phyloP scores from a whole-genome alignment of 2,329 filamentous ascomycete genomes.

The Calonectria hongkongensis region DNA sequence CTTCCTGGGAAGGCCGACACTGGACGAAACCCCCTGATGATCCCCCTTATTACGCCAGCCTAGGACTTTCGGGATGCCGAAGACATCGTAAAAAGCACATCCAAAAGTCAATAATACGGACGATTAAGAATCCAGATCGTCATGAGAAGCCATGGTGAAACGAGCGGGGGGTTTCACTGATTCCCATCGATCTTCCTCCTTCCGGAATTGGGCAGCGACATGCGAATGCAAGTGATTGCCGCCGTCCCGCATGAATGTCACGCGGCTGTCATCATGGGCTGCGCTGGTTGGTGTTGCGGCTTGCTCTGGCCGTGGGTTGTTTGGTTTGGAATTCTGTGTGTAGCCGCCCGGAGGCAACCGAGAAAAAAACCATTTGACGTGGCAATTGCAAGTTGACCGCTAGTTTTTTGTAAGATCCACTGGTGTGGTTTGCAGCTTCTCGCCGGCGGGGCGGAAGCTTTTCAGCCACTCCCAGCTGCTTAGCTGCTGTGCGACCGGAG shows the following conservation, averaged over 20 bases:
- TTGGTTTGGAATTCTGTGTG: slow-evolving; percentile 47
- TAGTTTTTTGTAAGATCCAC: slow-evolving; percentile 22
- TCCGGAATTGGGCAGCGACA: slow-evolving; percentile 14
- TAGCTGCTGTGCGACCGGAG: slow-evolving; percentile 18
- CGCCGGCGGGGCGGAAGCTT: slow-evolving; percentile 12
- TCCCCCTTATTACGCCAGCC: slow-evolving; percentile 42
- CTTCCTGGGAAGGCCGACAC: slow-evolving; percentile 37
- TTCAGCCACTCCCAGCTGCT: slow-evolving; percentile 30
- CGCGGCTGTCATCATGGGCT: slow-evolving; percentile 27
- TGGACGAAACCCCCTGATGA: slow-evolving; percentile 38
- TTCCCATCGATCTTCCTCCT: slow-evolving; percentile 28
- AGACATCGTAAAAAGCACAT: slow-evolving; percentile 22
- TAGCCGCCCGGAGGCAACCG: slow-evolving; percentile 51
- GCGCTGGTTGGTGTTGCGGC: slow-evolving; percentile 32
- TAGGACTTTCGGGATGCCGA: slow-evolving; percentile 13
- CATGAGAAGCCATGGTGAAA: slow-evolving; percentile 47
- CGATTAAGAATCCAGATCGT: slow-evolving; percentile 17
- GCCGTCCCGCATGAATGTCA: slow-evolving; percentile 19
- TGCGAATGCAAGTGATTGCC: neutral
- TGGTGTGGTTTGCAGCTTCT: slow-evolving; percentile 4
- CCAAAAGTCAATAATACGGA: slow-evolving; percentile 4
- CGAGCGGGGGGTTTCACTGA: slow-evolving; percentile 49
- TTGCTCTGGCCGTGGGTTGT: slow-evolving; percentile 37
- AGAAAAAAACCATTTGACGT: slow-evolving; percentile 43
- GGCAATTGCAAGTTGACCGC: slow-evolving; percentile 43